Conservation (phyloP, 176 grass and related monocot species). For the Triticum monococcum region DNA sequence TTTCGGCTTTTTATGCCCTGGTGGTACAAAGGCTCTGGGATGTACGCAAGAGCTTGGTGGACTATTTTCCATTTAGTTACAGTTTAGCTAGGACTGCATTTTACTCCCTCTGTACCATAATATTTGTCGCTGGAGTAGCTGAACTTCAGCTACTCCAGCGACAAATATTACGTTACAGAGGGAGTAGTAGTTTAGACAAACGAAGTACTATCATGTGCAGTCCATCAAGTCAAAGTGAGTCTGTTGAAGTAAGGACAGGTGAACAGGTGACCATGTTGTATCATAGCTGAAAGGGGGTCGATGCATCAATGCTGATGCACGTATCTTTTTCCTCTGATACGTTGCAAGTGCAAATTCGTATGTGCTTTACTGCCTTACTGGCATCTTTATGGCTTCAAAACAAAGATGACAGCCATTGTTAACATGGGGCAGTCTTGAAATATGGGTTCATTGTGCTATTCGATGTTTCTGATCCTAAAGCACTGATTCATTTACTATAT, state of each 20-base stretch:
- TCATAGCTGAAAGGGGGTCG: neutral
- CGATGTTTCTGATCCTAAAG: neutral
- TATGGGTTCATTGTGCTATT: neutral
- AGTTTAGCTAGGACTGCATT: neutral
- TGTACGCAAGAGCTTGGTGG: neutral
- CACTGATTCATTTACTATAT: neutral
- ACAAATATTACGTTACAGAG: no score
- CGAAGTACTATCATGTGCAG: neutral
- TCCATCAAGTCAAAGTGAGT: neutral
- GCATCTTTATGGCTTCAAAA: neutral
- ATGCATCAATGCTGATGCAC: neutral
- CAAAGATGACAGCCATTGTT: neutral
- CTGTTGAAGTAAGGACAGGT: neutral
- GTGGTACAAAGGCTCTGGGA: neutral
- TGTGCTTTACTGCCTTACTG: neutral
- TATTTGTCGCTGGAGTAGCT: no score
- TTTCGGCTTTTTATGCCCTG: neutral
- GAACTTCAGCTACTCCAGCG: no score
- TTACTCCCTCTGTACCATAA: neutral
- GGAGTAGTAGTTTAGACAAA: neutral
- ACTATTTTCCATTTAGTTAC: neutral
- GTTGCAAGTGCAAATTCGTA: neutral
- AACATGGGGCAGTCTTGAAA: neutral
- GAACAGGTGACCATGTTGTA: neutral
- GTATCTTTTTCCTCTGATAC: neutral